A percentile compares a stretch with the other conserved stretches of the same genome.
Evolutionary conservation across 768 basidiomycete species (phyloP).

Genomic region (Phanerochaete carnosa): DNA sequence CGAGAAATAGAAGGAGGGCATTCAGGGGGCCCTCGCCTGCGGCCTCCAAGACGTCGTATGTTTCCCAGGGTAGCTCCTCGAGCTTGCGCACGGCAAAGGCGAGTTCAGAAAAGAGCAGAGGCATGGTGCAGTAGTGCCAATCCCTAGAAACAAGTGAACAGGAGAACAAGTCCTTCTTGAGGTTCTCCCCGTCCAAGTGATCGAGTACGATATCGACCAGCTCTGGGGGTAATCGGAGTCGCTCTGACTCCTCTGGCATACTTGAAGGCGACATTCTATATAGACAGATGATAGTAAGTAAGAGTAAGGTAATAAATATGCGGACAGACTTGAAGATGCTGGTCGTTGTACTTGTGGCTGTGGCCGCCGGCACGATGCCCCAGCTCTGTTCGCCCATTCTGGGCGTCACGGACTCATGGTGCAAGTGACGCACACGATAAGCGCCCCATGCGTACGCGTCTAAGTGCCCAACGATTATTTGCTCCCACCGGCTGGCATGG

Average conservation of each 20-base stretch:
- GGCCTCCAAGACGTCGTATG: background rate
- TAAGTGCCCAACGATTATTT: slow-evolving; percentile 1
- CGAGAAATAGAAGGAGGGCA: background rate
- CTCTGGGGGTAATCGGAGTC: background rate
- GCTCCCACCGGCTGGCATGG: background rate
- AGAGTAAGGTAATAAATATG: background rate
- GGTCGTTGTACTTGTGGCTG: no score
- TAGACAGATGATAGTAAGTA: background rate
- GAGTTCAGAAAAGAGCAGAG: background rate
- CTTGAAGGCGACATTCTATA: background rate
- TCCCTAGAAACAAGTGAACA: background rate
- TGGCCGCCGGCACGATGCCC: no score
- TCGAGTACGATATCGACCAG: background rate
- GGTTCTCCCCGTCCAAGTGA: background rate
- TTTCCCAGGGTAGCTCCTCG: background rate
- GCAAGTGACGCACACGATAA: background rate
- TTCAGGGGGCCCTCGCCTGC: background rate
- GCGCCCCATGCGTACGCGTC: background rate
- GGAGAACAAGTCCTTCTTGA: background rate
- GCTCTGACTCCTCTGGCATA: background rate
- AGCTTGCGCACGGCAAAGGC: background rate
- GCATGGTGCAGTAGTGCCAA: background rate
- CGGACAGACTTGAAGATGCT: background rate
- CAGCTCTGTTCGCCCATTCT: no score
- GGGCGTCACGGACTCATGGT: no score